Percentiles rank a stretch among this genome's conserved stretches.
Conservation (phyloP, 2,329 filamentous ascomycete genomes). For the Penicillium capsulatum region DNA sequence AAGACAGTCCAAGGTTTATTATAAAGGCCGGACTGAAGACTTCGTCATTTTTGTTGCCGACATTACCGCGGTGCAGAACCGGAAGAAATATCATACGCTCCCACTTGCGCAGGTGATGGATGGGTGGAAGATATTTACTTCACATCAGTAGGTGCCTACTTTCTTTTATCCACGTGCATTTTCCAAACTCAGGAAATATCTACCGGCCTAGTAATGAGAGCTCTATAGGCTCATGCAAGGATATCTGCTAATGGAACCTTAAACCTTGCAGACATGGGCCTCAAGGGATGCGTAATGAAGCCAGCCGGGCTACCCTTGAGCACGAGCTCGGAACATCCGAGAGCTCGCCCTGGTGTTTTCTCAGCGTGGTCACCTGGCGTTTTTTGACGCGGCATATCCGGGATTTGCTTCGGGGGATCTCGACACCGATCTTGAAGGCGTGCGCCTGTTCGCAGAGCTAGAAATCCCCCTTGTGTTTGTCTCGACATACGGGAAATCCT, state of each 20-base stretch:
- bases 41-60: conserved; percentile 1
- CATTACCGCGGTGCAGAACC: conserved; percentile 1
- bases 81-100: not conserved
- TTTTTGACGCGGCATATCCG: too few relatives aligned
- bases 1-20: conserved; percentile 1
- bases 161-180: not conserved
- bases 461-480: too few relatives aligned
- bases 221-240: not conserved
- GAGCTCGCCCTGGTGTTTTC: too few relatives aligned
- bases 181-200: not conserved
- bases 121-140: conserved; percentile 3
- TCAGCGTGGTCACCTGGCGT: too few relatives aligned
- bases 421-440: too few relatives aligned
- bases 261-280: not conserved
- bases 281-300: conserved; percentile 2
- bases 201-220: not conserved
- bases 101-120: conserved; percentile 2
- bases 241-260: not conserved
- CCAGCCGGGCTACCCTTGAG: conserved; percentile 2
- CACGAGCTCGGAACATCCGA: conserved; percentile 1
- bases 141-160: conserved; percentile 1
- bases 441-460: too few relatives aligned
- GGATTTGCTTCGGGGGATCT: too few relatives aligned
- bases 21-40: conserved; percentile 1
- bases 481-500: too few relatives aligned